A percentile compares a stretch with the other conserved stretches of the same genome.
Conservation (phyloP, 2,329 filamentous ascomycete genomes). For the Elsinoe fawcettii region DNA sequence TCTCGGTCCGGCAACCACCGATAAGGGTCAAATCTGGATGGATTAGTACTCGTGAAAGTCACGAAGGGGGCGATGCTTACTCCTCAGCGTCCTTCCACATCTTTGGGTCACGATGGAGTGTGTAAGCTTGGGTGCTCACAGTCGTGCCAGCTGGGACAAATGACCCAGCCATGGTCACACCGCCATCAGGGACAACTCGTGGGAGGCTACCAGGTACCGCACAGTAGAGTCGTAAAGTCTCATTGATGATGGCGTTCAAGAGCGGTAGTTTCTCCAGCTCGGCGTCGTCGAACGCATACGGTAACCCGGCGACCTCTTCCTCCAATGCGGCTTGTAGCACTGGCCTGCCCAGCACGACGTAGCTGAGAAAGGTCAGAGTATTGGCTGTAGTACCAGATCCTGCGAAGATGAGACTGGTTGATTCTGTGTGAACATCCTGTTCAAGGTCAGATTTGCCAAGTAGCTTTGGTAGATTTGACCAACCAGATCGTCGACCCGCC, state of each 20-base stretch:
- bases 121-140: slow-evolving; percentile 34
- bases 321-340: slow-evolving; percentile 16
- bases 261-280: slow-evolving; percentile 38
- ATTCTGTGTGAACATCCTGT: slow-evolving; percentile 22
- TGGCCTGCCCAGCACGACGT: slow-evolving; percentile 17
- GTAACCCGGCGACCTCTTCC: slow-evolving; percentile 18
- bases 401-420: slow-evolving; percentile 23
- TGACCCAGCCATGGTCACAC: slow-evolving; percentile 30
- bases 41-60: slow-evolving; percentile 16
- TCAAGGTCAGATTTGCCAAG: not conserved
- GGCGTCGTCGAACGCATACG: slow-evolving; percentile 18
- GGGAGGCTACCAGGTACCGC: slow-evolving; percentile 20
- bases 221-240: slow-evolving; percentile 20
- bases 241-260: slow-evolving; percentile 41
- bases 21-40: slow-evolving; percentile 28
- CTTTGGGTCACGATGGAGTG: slow-evolving; percentile 29
- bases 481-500: slow-evolving; percentile 17
- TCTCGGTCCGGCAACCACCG: slow-evolving; percentile 27
- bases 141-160: slow-evolving; percentile 31
- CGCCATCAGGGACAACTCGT: slow-evolving; percentile 25
- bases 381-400: slow-evolving; percentile 23
- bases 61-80: slow-evolving; percentile 22
- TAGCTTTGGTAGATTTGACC: not conserved
- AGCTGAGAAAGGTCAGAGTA: slow-evolving; percentile 20
- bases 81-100: slow-evolving; percentile 20